Evolutionary conservation across 495 filamentous ascomycete genomes (phyloP).

Genomic region (Hyaloscypha hepaticicola): DNA sequence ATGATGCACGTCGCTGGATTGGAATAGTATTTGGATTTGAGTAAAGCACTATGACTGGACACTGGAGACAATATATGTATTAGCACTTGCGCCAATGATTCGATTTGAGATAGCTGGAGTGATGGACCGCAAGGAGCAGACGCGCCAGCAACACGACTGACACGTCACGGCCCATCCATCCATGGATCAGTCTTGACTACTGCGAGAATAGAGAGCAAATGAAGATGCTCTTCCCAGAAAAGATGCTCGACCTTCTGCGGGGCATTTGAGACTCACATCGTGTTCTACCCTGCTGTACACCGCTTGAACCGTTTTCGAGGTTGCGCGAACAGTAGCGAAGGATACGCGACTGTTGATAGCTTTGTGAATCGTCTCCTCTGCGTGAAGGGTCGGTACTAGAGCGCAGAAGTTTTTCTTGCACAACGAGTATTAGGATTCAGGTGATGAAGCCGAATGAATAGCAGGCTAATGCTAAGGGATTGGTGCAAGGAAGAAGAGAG

Average conservation of each 20-base stretch:
- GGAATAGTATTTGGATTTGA: not conserved
- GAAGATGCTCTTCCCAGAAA: not conserved
- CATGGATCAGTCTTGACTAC: not conserved
- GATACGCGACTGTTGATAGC: conserved; percentile 18
- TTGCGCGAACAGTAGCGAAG: conserved; percentile 4
- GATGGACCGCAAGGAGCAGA: not conserved
- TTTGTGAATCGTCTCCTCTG: not conserved
- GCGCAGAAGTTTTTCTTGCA: not conserved
- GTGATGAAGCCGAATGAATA: not conserved
- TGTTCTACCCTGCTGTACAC: conserved; percentile 9
- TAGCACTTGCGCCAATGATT: conserved; percentile 3
- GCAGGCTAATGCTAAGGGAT: conserved; percentile 10
- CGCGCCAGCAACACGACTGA: conserved; percentile 1
- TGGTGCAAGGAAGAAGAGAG: not conserved
- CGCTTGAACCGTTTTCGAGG: conserved; percentile 7
- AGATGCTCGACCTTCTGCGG: not conserved
- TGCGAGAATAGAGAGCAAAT: not conserved
- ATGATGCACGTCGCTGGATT: conserved; percentile 20
- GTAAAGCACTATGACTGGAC: not conserved
- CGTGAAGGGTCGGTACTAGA: not conserved
- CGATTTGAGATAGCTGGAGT: conserved; percentile 7
- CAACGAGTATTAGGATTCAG: conserved; percentile 1
- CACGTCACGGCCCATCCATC: conserved; percentile 17
- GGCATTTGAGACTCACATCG: conserved; percentile 7
- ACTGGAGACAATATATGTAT: conserved; percentile 1